Percentiles rank a stretch among this genome's conserved stretches.
These are phyloP conservation scores for Collybia sordida DNA, from an alignment of 768 basidiomycete species.

Conservation along the genomic window DNA sequence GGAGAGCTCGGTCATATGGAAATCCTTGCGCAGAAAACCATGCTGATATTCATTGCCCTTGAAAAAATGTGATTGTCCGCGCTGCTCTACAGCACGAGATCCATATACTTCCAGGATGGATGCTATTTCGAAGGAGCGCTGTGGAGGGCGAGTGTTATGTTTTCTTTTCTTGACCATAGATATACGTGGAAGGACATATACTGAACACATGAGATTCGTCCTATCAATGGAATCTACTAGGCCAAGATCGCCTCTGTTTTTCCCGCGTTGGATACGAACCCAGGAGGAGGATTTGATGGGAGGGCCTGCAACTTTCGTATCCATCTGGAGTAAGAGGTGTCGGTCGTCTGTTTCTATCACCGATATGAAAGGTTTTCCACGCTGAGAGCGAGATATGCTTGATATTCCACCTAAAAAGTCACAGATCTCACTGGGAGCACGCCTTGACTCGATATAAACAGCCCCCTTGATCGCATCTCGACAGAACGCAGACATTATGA, in stretches of 20 bases:
- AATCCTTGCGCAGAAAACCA: background rate
- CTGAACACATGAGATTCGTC: background rate
- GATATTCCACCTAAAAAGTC: background rate
- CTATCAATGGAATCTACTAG: background rate
- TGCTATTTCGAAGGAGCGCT: background rate
- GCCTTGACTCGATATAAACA: background rate
- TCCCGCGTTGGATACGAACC: background rate
- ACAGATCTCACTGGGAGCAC: background rate
- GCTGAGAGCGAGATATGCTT: background rate
- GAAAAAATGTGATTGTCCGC: background rate
- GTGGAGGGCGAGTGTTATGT: background rate
- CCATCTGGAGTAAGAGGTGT: background rate
- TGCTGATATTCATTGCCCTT: background rate
- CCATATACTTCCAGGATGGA: no score
- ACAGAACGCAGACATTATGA: background rate
- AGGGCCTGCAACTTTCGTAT: background rate
- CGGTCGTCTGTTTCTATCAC: background rate
- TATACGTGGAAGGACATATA: background rate
- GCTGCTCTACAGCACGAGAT: background rate
- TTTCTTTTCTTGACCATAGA: background rate
- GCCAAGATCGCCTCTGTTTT: background rate
- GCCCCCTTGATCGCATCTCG: background rate
- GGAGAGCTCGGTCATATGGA: background rate
- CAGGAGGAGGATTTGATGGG: background rate
- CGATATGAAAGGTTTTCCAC: background rate